Evolutionary conservation across 176 grass and related monocot species (phyloP), one percentile per base, ranked within the genome.

Genomic region (Poa annua): DNA sequence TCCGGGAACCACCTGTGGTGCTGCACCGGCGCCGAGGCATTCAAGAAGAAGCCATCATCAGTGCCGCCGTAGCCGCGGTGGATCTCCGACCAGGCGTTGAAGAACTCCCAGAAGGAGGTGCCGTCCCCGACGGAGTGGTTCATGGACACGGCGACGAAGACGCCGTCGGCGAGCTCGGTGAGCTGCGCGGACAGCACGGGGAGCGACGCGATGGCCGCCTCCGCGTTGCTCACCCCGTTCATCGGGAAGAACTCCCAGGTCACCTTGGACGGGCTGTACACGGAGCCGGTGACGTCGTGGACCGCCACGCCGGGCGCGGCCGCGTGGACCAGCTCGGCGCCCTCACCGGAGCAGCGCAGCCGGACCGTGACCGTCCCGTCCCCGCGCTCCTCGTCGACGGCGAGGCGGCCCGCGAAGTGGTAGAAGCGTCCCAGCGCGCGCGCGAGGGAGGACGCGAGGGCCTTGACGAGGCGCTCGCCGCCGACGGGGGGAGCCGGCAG

Each of bases 1-100:
- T 82, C 79, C 1, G 77, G 5, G 71, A 92, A 89, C 78, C 79
- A 92, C 29, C 75, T 79, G 0, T 71, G 21, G 24, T 75, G 22
- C 6, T 75, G 22, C 6, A 83, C 71, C 0, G 86, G 86, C 21
- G 80, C 56, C n/a, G 81, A 54, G 0, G 42, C 42, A 9, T 1
- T 11, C 42, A 60, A 14, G 10, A 24, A 11, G 4, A n/a, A n/a
- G n/a, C n/a, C n/a, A n/a, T 10, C 42, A 10, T 45, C 11, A 45
- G 6, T 6, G 8, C 52, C 22, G 38, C 42, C 10, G 42, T 41
- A 14, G n/a, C 53, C 39, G 39, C 47, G 70, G 14, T 29, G n/a
- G 7, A 85, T 87, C 54, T 92, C 69, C 3, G 80, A 88, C 55
- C 55, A 57, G 3, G 55, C n/a, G 55, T 57, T 57, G 55, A 57